Base-by-base conservation (phyloP, 192 early-diverging fungal genomes). In the Rhizoclosmatium sp. region DNA sequence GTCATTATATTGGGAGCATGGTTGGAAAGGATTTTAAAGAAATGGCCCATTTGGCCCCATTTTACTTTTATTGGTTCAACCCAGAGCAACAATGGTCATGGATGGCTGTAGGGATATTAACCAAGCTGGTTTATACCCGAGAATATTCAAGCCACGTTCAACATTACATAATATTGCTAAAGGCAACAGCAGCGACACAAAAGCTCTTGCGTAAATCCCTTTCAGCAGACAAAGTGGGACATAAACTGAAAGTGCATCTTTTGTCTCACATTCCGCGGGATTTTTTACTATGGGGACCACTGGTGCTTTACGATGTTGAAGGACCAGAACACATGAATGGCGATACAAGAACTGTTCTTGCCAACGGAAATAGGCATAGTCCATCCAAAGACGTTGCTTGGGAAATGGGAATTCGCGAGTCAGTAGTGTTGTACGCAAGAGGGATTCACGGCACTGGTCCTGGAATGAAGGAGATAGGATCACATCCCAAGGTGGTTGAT, bases 341-440 rank as follows among this genome's bases (percentile, higher is more conserved):
- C 3, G 61, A 62, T 21, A 5, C 39, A 21, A 4, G 61, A n/a
- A 62, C 4, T 4, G 4, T 10, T 40, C 4, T 62, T 5, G 61
- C 39, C 7, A 62, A 62, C 61, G 4, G 7, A 3, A 62, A 62
- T 21, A n/a, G 61, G 21, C 61, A 62, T 62, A 10, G 21, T 4
- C 61, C 61, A 62, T 62, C 61, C 19, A 62, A 21, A 62, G 61
- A 62, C 21, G 61, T 62, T 62, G 61, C 61, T 12, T 62, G 61
- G 61, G 61, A 62, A 4, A 12, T 62, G 7, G 21, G 61, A 3
- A 21, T 62, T 62, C 61, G 61, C 21, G 61, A 62, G 21, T n/a
- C 21, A 12, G 4, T 40, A 62, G 7, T 62, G 39, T 62, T 21
- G 4, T 62, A 12, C 4, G 7, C 21, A 12, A n/a, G 61, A 10